Conservation (phyloP, 2,329 filamentous ascomycete genomes). For the Penicillium frequentans region DNA sequence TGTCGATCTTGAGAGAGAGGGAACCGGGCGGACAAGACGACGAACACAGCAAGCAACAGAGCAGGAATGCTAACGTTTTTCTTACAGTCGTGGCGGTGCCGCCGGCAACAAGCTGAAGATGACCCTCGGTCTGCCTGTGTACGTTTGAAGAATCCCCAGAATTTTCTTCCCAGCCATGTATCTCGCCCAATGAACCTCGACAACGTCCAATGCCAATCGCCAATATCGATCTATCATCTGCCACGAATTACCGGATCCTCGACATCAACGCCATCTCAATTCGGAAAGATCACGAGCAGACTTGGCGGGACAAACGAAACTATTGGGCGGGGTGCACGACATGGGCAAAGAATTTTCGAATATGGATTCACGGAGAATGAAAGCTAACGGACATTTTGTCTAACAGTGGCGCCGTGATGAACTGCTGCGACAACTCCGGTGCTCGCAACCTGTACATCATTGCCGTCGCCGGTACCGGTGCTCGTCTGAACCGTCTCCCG, state of each 20-base stretch:
- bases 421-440: slow-evolving; percentile 99
- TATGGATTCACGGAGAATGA: slow-evolving; percentile 17
- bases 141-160: slow-evolving; percentile 53
- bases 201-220: slow-evolving; percentile 7
- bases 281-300: slow-evolving; percentile 1
- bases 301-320: slow-evolving; percentile 5
- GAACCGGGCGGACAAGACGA: background rate
- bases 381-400: slow-evolving; percentile 20
- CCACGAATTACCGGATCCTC: background rate
- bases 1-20: slow-evolving; percentile 7
- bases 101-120: slow-evolving; percentile 99
- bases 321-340: slow-evolving; percentile 15
- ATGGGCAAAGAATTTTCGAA: slow-evolving; percentile 3
- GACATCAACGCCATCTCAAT: background rate
- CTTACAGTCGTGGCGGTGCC: slow-evolving; percentile 71
- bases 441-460: slow-evolving; percentile 99
- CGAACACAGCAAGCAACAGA: background rate
- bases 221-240: background rate
- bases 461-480: slow-evolving; percentile 97
- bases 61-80: slow-evolving; percentile 20
- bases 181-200: slow-evolving; percentile 16
- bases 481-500: slow-evolving; percentile 94
- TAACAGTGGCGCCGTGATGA: slow-evolving; percentile 94
- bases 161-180: slow-evolving; percentile 14
- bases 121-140: slow-evolving; percentile 99